Evolutionary conservation across 1,284 basidiomycete genomes (phyloP).

Genomic region (Cutaneotrichosporon sp.): DNA sequence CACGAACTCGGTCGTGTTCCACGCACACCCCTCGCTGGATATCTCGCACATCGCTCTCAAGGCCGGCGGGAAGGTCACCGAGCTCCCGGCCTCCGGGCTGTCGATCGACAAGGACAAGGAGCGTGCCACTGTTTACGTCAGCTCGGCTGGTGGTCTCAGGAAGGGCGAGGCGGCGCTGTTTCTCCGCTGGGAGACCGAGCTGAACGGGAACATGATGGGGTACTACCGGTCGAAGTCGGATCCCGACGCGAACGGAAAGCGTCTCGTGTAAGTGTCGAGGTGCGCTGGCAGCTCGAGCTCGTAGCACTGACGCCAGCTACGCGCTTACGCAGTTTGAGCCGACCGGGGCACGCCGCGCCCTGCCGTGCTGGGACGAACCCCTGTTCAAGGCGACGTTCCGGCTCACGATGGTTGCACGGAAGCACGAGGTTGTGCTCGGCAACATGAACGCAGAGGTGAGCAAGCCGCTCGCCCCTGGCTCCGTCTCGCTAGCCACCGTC

Average conservation of each 20-base stretch:
- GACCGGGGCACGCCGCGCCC: conserved; percentile 74
- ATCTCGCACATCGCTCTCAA: conserved; percentile 64
- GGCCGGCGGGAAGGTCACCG: conserved; percentile 50
- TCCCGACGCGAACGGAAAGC: conserved; percentile 50
- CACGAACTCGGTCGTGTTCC: conserved; percentile 63
- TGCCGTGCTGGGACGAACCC: conserved; percentile 90
- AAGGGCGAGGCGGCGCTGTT: conserved; percentile 58
- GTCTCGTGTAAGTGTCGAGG: conserved; percentile 36
- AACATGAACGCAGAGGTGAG: conserved; percentile 77
- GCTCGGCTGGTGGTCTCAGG: conserved; percentile 60
- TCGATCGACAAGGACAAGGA: conserved; percentile 60
- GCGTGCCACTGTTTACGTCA: conserved; percentile 61
- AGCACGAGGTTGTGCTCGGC: conserved; percentile 59
- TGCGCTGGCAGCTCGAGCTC: not conserved
- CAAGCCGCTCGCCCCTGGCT: conserved; percentile 41
- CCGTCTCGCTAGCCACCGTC: conserved; percentile 28
- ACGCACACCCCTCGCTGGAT: conserved; percentile 61
- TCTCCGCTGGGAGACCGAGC: conserved; percentile 53
- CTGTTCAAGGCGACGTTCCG: conserved; percentile 80
- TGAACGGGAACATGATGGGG: conserved; percentile 62
- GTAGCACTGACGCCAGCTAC: conserved; percentile 51
- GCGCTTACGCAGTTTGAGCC: conserved; percentile 77
- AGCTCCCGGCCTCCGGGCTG: conserved; percentile 47
- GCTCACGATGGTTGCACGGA: conserved; percentile 75
- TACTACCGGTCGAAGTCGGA: conserved; percentile 50